These are phyloP conservation scores for Aspergillus spinulosporus DNA, from an alignment of 2,329 filamentous ascomycete genomes.

Conservation along the genomic window DNA sequence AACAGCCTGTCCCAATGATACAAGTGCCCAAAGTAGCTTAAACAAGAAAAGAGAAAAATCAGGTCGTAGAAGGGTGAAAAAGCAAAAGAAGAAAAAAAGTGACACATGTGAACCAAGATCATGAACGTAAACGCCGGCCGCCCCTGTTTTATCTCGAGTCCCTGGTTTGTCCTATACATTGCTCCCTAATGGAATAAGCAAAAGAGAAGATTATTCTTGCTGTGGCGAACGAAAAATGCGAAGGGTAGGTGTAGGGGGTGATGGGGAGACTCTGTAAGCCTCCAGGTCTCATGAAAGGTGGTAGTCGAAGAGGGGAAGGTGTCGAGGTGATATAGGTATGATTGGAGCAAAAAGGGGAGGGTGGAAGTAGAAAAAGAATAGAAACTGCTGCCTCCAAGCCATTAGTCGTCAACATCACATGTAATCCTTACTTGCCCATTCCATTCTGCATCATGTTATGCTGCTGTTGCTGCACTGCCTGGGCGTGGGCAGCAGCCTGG, in stretches of 20 bases:
- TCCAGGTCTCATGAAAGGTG: conserved; percentile 12
- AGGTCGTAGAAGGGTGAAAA: conserved; percentile 14
- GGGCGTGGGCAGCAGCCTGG: conserved; percentile 35
- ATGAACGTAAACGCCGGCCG: conserved; percentile 18
- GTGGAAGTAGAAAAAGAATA: neutral
- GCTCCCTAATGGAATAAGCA: conserved; percentile 18
- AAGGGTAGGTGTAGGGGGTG: neutral
- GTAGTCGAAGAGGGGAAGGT: conserved; percentile 16
- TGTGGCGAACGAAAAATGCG: neutral
- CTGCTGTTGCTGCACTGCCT: conserved; percentile 40
- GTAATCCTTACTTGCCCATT: conserved; percentile 34
- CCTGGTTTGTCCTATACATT: conserved; percentile 17
- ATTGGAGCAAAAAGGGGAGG: conserved; percentile 5
- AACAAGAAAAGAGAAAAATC: conserved; percentile 14
- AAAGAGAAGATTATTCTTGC: conserved; percentile 4
- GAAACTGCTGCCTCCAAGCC: conserved; percentile 11
- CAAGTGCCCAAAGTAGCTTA: conserved; percentile 23
- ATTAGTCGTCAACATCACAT: conserved; percentile 15
- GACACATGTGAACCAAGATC: conserved; percentile 7
- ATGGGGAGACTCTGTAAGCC: neutral
- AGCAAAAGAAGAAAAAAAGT: conserved; percentile 1
- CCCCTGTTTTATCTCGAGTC: conserved; percentile 16
- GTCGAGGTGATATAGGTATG: conserved; percentile 1
- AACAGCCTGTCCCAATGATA: conserved; percentile 31
- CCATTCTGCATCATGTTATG: conserved; percentile 47